Evolutionary conservation across 1,284 basidiomycete species (phyloP).

Genomic region (Ganoderma meredithae): DNA sequence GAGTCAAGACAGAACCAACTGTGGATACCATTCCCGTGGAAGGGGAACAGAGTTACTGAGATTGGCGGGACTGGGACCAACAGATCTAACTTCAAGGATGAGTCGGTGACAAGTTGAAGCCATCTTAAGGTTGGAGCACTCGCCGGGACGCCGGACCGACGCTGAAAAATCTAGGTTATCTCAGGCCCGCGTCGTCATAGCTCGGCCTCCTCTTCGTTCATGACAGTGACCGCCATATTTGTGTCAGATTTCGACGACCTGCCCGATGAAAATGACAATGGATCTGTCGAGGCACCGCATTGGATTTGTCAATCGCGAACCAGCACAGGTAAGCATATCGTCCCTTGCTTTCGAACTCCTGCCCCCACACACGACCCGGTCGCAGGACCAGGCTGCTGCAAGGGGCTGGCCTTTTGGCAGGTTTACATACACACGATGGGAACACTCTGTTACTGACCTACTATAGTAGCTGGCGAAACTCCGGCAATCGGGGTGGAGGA

Average conservation of each 20-base stretch:
- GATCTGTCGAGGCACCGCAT: too few relatives aligned
- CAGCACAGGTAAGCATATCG: background rate
- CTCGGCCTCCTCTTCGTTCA: too few relatives aligned
- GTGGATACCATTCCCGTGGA: conserved; percentile 41
- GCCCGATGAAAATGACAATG: too few relatives aligned
- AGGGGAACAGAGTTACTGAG: background rate
- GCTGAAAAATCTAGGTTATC: conserved; percentile 12
- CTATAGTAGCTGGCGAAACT: background rate
- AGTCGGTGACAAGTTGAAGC: background rate
- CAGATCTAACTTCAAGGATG: too few relatives aligned
- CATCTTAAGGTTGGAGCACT: background rate
- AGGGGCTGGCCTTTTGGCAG: too few relatives aligned
- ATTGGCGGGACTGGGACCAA: background rate
- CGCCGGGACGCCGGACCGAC: background rate
- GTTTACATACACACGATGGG: too few relatives aligned
- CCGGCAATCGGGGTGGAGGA: background rate
- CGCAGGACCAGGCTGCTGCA: too few relatives aligned
- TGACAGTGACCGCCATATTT: background rate
- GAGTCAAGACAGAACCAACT: conserved; percentile 51
- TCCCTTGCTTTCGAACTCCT: background rate
- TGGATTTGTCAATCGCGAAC: background rate
- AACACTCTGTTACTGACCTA: too few relatives aligned
- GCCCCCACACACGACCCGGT: too few relatives aligned
- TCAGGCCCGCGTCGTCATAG: background rate
- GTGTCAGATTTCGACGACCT: background rate